Evolutionary conservation across 2,329 filamentous ascomycete species (phyloP).

Genomic region (Pseudocercospora macadamiae): DNA sequence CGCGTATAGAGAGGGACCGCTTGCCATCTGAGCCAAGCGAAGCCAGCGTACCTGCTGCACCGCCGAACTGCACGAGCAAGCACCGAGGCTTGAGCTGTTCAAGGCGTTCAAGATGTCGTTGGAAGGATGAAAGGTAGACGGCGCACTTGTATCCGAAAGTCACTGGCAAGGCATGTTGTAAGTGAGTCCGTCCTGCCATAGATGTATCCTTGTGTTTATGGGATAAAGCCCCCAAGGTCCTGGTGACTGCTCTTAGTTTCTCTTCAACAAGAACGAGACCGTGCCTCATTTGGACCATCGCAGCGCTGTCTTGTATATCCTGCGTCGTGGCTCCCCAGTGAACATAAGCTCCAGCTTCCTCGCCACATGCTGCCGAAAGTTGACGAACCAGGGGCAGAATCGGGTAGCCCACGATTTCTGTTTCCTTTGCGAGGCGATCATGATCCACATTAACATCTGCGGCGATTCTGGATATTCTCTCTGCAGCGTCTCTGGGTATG

Average conservation of each 20-base stretch:
- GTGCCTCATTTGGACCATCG: conserved; percentile 33
- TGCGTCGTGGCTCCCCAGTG: conserved; percentile 40
- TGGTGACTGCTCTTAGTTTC: conserved; percentile 20
- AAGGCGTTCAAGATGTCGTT: conserved; percentile 34
- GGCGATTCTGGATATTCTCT: conserved; percentile 26
- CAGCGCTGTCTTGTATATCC: conserved; percentile 37
- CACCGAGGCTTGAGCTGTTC: conserved; percentile 31
- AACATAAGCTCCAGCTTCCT: conserved; percentile 32
- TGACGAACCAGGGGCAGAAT: conserved; percentile 37
- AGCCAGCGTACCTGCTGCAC: conserved; percentile 39
- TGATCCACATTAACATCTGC: conserved; percentile 22
- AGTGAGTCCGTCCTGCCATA: conserved; percentile 36
- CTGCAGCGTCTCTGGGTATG: conserved; percentile 32
- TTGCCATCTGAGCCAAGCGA: conserved; percentile 22
- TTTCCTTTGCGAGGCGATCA: conserved; percentile 30
- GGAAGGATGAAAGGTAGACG: conserved; percentile 35
- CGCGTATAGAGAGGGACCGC: conserved; percentile 28
- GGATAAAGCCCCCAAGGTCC: conserved; percentile 21
- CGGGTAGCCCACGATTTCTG: conserved; percentile 38
- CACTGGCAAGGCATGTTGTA: conserved; percentile 39
- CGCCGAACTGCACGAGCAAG: conserved; percentile 36
- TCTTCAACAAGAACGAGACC: conserved; percentile 27
- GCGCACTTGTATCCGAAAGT: conserved; percentile 40
- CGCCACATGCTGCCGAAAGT: conserved; percentile 29
- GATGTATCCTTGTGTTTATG: conserved; percentile 29